These are phyloP conservation scores for Sequoia sempervirens DNA, from an alignment of 75 land plant genomes.

Conservation along the genomic window DNA sequence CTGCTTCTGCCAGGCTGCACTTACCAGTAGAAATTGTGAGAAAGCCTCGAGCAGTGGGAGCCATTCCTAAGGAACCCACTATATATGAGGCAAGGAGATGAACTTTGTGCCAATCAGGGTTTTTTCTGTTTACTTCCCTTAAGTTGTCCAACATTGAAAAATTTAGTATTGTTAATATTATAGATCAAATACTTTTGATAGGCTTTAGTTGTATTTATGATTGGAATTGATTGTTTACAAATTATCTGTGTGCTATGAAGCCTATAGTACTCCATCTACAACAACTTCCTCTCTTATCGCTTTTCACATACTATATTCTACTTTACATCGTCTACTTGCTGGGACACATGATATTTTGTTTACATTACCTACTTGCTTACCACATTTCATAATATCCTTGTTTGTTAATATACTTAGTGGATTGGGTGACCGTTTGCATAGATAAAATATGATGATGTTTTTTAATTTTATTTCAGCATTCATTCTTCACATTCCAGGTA, in stretches of 20 bases:
- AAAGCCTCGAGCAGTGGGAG: constrained; percentile 52
- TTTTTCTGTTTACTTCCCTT: constrained; percentile 5
- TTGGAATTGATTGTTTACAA: background rate
- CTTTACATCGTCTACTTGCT: background rate
- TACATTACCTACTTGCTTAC: background rate
- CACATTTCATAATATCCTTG: background rate
- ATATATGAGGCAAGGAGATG: constrained; percentile 36
- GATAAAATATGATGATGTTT: background rate
- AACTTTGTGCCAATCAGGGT: background rate
- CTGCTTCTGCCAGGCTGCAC: constrained; percentile 37
- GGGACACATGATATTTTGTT: background rate
- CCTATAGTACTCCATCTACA: constrained; percentile 3
- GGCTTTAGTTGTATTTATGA: background rate
- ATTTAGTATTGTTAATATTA: background rate
- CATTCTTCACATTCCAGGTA: constrained; percentile 14
- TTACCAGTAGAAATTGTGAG: constrained; percentile 36
- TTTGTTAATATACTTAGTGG: background rate
- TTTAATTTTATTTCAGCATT: background rate
- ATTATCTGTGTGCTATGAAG: background rate
- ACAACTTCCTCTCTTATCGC: background rate
- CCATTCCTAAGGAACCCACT: constrained; percentile 40
- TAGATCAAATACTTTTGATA: background rate
- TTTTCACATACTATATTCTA: background rate
- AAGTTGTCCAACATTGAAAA: constrained; percentile 2
- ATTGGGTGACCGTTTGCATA: background rate